phyloP scores from a whole-genome alignment of 768 basidiomycete species.

The Lactifluus pinguis region DNA sequence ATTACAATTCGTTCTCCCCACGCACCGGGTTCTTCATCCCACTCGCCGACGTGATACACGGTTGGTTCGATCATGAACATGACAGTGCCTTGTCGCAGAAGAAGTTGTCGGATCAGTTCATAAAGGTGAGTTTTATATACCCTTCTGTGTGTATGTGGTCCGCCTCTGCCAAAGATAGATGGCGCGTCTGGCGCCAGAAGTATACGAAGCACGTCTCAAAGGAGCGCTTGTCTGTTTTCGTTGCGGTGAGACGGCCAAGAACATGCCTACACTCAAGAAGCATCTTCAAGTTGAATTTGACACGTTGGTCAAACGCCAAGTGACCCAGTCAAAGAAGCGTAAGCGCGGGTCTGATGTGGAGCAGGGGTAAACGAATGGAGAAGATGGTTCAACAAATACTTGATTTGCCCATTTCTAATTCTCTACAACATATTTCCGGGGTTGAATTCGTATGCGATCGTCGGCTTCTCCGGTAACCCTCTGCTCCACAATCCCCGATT shows the following conservation, averaged over 20 bases:
- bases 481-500: neutral
- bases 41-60: conserved; percentile 59
- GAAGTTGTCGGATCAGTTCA: conserved; percentile 33
- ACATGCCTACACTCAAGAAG: conserved; percentile 63
- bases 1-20: conserved; percentile 88
- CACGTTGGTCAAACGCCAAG: conserved; percentile 3
- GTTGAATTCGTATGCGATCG: neutral
- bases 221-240: conserved; percentile 59
- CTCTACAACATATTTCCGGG: neutral
- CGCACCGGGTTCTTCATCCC: conserved; percentile 75
- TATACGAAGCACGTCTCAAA: conserved; percentile 62
- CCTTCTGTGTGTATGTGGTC: neutral
- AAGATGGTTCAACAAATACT: neutral
- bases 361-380: neutral
- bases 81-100: neutral
- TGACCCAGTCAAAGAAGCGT: conserved; percentile 13
- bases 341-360: neutral
- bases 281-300: conserved; percentile 76
- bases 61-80: conserved; percentile 49
- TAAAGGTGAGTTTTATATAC: conserved; percentile 32
- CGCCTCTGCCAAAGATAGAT: conserved; percentile 32
- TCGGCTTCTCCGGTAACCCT: neutral
- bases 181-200: conserved; percentile 38
- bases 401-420: neutral
- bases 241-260: conserved; percentile 54